Evolutionary conservation across 2,329 filamentous ascomycete genomes (phyloP).

Genomic region (Trichoderma lentiforme): DNA sequence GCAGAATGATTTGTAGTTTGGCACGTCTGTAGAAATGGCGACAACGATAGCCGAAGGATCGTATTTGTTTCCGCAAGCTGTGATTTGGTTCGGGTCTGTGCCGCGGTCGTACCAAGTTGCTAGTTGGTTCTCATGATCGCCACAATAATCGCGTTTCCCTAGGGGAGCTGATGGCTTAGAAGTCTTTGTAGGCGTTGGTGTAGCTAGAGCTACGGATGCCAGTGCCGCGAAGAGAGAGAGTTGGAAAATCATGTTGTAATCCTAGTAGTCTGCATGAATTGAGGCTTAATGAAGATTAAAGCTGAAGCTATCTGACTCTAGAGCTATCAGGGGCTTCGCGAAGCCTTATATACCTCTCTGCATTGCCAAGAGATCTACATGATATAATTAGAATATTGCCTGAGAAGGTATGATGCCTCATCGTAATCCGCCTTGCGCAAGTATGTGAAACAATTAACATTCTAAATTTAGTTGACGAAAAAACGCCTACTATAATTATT

Average conservation of each 20-base stretch:
- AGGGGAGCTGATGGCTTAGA: neutral
- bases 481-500: neutral
- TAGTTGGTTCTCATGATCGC: neutral
- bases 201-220: neutral
- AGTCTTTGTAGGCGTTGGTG: neutral
- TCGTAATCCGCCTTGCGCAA: neutral
- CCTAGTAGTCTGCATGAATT: neutral
- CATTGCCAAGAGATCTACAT: neutral
- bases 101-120: neutral
- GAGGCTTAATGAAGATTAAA: neutral
- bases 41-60: neutral
- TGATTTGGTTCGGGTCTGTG: neutral
- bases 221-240: neutral
- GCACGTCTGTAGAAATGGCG: neutral
- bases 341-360: neutral
- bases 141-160: neutral
- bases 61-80: neutral
- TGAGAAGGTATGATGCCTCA: rapidly evolving
- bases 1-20: slow-evolving; percentile 1
- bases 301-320: neutral
- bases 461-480: neutral
- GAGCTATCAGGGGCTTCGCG: neutral
- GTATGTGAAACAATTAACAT: neutral
- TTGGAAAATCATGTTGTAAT: neutral
- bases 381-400: neutral